These are phyloP conservation scores for Teratosphaeria epicoccoides DNA, from an alignment of 2,329 filamentous ascomycete genomes.

Conservation along the genomic window DNA sequence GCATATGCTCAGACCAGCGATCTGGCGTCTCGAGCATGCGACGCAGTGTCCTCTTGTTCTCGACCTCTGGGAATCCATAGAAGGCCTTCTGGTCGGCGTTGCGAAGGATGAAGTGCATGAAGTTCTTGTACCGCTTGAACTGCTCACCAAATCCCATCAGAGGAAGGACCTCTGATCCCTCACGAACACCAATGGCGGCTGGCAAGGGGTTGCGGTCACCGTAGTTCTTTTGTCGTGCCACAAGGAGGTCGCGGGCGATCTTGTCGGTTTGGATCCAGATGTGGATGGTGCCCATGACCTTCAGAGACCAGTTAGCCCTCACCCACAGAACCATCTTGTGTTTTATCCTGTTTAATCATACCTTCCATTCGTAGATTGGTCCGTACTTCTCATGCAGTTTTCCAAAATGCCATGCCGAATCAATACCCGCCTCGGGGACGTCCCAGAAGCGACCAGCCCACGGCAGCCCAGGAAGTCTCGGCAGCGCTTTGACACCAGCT, in stretches of 20 bases:
- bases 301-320: neutral
- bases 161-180: constrained; percentile 24
- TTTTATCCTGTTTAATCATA: constrained; percentile 3
- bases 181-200: constrained; percentile 21
- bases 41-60: constrained; percentile 26
- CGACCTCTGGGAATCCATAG: constrained; percentile 22
- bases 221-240: constrained; percentile 23
- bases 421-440: constrained; percentile 23
- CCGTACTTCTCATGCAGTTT: constrained; percentile 25
- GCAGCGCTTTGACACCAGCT: constrained; percentile 15
- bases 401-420: constrained; percentile 26
- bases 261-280: constrained; percentile 28
- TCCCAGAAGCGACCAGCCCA: constrained; percentile 25
- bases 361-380: constrained; percentile 27
- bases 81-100: constrained; percentile 16
- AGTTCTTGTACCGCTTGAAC: constrained; percentile 21
- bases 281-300: constrained; percentile 22
- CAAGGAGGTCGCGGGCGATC: constrained; percentile 26
- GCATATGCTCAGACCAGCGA: constrained; percentile 25
- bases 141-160: constrained; percentile 25
- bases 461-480: constrained; percentile 18
- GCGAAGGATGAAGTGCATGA: constrained; percentile 27
- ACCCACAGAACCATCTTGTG: too few species aligned
- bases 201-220: constrained; percentile 27
- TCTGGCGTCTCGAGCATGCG: constrained; percentile 23